Percentiles rank a stretch among this genome's conserved stretches.
phyloP scores from a whole-genome alignment of 306 rosid species.

The Lathyrus oleraceus region DNA sequence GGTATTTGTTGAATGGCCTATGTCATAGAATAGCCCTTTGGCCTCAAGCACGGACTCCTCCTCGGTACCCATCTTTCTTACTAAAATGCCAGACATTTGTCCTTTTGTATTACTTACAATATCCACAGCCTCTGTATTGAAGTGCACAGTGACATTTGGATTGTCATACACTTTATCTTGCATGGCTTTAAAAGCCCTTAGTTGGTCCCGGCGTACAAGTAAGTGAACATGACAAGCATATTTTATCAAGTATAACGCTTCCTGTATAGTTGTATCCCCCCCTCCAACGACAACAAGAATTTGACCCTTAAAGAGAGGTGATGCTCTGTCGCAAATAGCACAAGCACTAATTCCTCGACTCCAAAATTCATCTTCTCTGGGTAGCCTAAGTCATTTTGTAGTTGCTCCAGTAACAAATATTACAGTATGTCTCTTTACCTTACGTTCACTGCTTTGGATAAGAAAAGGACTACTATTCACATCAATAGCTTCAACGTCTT shows the following conservation, averaged over 20 bases:
- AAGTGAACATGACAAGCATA: conserved; percentile 90
- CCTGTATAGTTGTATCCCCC: conserved; percentile 95
- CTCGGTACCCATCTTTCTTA: conserved; percentile 63
- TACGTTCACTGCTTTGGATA: conserved; percentile 88
- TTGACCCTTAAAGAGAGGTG: no score
- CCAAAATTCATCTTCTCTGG: conserved; percentile 97
- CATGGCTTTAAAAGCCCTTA: conserved; percentile 96
- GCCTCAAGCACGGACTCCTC: conserved; percentile 81
- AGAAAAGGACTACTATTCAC: conserved; percentile 75
- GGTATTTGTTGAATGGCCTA: conserved; percentile 91
- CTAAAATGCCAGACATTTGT: no score
- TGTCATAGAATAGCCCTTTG: conserved; percentile 90
- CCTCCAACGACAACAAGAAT: conserved; percentile 96
- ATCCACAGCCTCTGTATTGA: no score
- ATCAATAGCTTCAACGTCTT: conserved; percentile 83
- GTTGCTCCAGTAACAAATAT: conserved; percentile 92
- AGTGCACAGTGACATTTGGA: no score
- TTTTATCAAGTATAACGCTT: conserved; percentile 86
- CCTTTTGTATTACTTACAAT: no score
- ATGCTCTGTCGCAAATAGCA: conserved; percentile 97
- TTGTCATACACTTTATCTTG: no score
- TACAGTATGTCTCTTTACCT: conserved; percentile 78
- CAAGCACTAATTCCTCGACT: conserved; percentile 98
- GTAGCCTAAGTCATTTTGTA: conserved; percentile 78
- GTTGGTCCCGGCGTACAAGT: conserved; percentile 80